Conservation (phyloP, 176 grass and related monocot genomes). For the Musa itinerans region DNA sequence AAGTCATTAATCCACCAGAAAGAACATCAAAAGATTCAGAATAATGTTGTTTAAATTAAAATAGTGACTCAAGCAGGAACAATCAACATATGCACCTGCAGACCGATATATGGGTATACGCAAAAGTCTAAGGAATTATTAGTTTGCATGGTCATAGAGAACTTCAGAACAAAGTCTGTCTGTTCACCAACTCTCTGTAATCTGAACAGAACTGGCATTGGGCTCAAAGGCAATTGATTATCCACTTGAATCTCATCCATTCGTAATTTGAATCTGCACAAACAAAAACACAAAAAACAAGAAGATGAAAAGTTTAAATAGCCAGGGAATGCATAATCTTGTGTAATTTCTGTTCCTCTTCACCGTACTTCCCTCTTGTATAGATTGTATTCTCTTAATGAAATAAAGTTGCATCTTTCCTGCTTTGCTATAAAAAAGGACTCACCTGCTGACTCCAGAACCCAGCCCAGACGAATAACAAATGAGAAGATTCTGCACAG, state of each 20-base stretch:
- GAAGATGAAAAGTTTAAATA: conserved; percentile 6
- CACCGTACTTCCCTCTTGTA: neutral
- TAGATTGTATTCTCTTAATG: neutral
- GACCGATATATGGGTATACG: conserved; percentile 89
- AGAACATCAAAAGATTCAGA: neutral
- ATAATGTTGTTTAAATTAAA: neutral
- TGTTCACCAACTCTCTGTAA: conserved; percentile 65
- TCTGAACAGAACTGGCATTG: conserved; percentile 89
- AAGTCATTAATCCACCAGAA: conserved; percentile 1
- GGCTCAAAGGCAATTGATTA: conserved; percentile 88
- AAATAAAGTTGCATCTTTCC: neutral
- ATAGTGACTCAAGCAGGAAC: neutral
- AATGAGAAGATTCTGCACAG: conserved; percentile 78
- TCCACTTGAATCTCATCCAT: conserved; percentile 90
- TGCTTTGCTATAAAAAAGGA: neutral
- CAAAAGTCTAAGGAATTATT: conserved; percentile 90
- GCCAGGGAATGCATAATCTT: neutral
- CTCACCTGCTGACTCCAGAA: conserved; percentile 82
- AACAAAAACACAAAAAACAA: conserved; percentile 23
- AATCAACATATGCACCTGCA: conserved; percentile 46
- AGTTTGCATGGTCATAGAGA: conserved; percentile 76
- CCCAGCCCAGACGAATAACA: conserved; percentile 92
- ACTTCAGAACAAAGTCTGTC: conserved; percentile 65
- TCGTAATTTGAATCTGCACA: conserved; percentile 60
- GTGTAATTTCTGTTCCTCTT: neutral